Base-by-base conservation (phyloP, 2,329 filamentous ascomycete genomes). In the Cucurbitaria berberidis region DNA sequence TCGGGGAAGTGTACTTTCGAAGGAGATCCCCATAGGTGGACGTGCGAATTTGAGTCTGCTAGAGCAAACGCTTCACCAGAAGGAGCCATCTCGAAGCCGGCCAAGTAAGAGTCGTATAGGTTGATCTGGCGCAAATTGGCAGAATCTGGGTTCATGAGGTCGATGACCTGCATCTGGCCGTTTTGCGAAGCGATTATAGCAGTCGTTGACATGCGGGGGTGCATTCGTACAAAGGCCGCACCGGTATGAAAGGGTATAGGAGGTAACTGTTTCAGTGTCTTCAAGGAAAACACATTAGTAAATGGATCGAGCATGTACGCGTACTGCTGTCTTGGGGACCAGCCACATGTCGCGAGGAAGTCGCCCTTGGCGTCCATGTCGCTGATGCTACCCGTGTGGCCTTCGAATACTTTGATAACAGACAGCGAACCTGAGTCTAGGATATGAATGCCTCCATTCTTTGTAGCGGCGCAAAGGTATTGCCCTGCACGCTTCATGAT, bases 351-450 rank as follows among this genome's bases (percentile, higher is more conserved):
- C 19, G 98, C 89, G 48, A 99, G 86, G 62, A 95, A 95, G 73
- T 98, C 93, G 68, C 95, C 91, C 70, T 95, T 90, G 8, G 93
- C 91, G 77, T 99, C 95, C 90, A 99, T 97, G 73, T 98, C 93
- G 74, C 91, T 96, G 72, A 99, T 90, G 45, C 87, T 85, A 8
- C 91, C 90, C 1, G 89, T 88, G 70, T 99, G 95, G 0, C 93
- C 92, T 71, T 91, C 91, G 90, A 95, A 99, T 10, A 86, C 86
- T 72, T 93, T 96, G 63, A 95, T 81, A 5, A 96, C 83, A 36
- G 85, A 84, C 68, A 96, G 90, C 50, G 83, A 90, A 48, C 85
- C 80, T 1, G 93, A 85, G 69, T 96, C 93, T 19, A 99, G 81
- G 26, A 97, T 88, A 74, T 98, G 88, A 42, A 99, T 89, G 16